Evolutionary conservation across 2,329 filamentous ascomycete genomes (phyloP), one percentile per base, ranked within the genome.

Genomic region (Sclerotiophoma versabilis): DNA sequence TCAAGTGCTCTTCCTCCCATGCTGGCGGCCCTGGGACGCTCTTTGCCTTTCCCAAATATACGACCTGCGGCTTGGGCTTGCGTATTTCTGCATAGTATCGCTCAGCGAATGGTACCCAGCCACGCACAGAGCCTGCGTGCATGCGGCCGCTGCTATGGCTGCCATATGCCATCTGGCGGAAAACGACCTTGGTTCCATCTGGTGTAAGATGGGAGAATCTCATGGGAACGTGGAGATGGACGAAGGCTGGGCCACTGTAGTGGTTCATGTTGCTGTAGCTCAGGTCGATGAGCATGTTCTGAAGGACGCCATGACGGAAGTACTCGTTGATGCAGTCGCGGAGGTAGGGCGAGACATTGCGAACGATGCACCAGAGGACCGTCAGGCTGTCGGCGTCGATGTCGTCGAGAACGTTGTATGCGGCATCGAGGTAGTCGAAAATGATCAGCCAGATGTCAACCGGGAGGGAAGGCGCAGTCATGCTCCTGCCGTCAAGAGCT

Each of bases 81-180:
- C 25, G 26, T 20, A 34, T 52, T 25, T 64, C 61, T 9, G 43
- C 17, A 27, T 43, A 45, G 25, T 62, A 62, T 2, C 57, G 61
- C 57, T 66, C 59, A 17, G 59, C 52, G 46, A 65, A 62, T 11
- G 64, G 61, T n/a, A 62, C 38, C 60, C 61, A 66, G 29, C 63
- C 59, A 30, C 57, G 57, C 3, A 64, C 44, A 6, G 59, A 60
- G 45, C 60, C 62, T 33, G 14, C 8, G 7, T 29, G 10, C 6
- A 22, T 34, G 20, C 15, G 33, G 11, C n/a, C 14, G 5, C 11
- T 29, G 11, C 20, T n/a, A 14, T 11, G 7, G 12, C n/a, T 25
- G 5, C 37, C 42, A 43, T 56, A 65, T 12, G 30, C 43, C 27
- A 49, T 45, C 27, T 54, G 57, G 10, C 43, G 47, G 38, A 65